Evolutionary conservation across 495 filamentous ascomycete species (phyloP), one percentile per base, ranked within the genome.

Genomic region (Penicillium maclennaniae): DNA sequence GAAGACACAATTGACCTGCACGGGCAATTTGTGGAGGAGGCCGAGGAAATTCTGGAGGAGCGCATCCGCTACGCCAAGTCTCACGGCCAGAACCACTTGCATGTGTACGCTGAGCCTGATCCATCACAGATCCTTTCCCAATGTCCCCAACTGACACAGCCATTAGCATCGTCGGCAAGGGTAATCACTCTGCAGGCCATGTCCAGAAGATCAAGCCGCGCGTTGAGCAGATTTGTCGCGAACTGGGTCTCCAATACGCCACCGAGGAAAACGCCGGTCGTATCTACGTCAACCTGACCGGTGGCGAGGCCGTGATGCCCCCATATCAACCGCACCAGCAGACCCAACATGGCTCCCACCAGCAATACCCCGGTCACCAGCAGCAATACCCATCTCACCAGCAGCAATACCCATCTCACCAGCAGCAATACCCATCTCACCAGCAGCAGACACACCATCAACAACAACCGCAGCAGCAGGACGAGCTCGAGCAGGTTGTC

Each of bases 1-100:
- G 79, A 79, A 21, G 91, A 97, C 61, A 89, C 87, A 4, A 96
- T 98, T 56, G 93, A 98, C 73, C 74, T 98, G 41, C 93, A 98
- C 60, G 91, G 93, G 0, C 86, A 92, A 63, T 96, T 85, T 65
- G 93, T 95, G 43, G 87, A 92, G 62, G 93, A 98, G 75, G 93
- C 95, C 6, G 88, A 95, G 77, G 81, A 89, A 41, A 92, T 96
- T 37, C 70, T 97, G 21, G 88, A 90, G 69, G 76, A 85, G 68
- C 78, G 92, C 51, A 92, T 98, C 51, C 78, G 82, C 47, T 84
- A 86, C 53, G 91, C 87, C 41, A 83, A 79, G 61, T 56, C 77
- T 37, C 77, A 82, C 45, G 87, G 88, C 0, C 86, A 95, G 71
- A 81, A 70, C 8, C 87, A 92, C 75, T 70, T 98, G 40, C 82